phyloP scores from a whole-genome alignment of 495 filamentous ascomycete genomes.

The Aspergillus sclerotiicarbonarius region DNA sequence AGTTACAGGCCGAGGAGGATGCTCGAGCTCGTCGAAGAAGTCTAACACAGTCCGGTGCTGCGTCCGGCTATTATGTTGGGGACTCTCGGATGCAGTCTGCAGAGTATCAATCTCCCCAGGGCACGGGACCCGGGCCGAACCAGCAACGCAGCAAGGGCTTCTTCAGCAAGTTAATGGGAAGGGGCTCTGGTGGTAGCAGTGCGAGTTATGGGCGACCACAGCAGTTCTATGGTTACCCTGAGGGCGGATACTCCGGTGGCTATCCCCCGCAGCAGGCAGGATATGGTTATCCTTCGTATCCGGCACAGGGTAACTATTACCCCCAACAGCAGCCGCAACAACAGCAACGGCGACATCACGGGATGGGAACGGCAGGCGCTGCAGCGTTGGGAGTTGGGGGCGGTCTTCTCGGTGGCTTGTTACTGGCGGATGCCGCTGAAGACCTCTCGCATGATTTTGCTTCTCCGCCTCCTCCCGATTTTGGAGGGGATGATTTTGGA shows the following conservation, averaged over 20 bases:
- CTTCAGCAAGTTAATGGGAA: conserved; percentile 51
- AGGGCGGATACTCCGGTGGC: conserved; percentile 28
- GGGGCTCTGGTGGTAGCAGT: conserved; percentile 24
- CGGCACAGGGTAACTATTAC: conserved; percentile 44
- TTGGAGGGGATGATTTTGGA: conserved; percentile 44
- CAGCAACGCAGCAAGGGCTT: conserved; percentile 42
- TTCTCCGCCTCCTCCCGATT: conserved; percentile 23
- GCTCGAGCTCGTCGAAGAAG: conserved; percentile 47
- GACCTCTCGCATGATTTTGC: conserved; percentile 51
- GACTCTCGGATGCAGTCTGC: conserved; percentile 24
- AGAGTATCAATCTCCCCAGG: conserved; percentile 24
- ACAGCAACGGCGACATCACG: conserved; percentile 20
- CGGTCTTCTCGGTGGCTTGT: conserved; percentile 67
- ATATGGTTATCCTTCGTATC: conserved; percentile 35
- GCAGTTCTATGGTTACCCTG: conserved; percentile 31
- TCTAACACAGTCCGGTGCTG: conserved; percentile 28
- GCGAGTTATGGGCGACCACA: conserved; percentile 16
- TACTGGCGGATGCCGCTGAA: conserved; percentile 58
- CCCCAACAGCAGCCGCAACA: conserved; percentile 26
- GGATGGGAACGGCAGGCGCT: conserved; percentile 65
- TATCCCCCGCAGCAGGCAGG: conserved; percentile 42
- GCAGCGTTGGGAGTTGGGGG: conserved; percentile 76
- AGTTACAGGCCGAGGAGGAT: conserved; percentile 81
- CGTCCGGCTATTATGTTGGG: conserved; percentile 46
- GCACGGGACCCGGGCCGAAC: conserved; percentile 29